Base-by-base conservation (phyloP, 768 basidiomycete genomes). In the Psilocybe azurescens region DNA sequence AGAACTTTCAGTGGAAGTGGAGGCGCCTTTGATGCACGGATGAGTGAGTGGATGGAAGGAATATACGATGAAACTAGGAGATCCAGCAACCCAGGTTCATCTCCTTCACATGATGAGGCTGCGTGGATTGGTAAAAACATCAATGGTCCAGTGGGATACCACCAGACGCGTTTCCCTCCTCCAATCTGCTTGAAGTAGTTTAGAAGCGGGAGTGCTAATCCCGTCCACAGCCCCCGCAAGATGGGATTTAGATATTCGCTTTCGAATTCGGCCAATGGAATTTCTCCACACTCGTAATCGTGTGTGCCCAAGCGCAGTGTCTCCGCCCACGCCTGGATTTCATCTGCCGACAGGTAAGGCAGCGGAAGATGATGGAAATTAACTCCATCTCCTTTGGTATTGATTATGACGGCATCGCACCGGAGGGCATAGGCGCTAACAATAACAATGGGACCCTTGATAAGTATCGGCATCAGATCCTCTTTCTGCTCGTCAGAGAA, bases 1-100 rank as follows among this genome's bases (percentile, higher is more conserved):
- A 58, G 57, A 51, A 51, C 14, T 13, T 36, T 30, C 20, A 58
- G 16, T 9, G 57, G 49, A 29, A 28, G 20, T 7, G 30, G 33
- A 32, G 57, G 36, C 18, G 57, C 33, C 50, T 36, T 48, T 24
- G 47, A 36, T 7, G 57, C 57, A 36, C 57, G 57, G 9, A 58
- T 14, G 36, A 58, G 57, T 14, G 57, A 58, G 18, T 58, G 48
- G 49, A 58, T 58, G 13, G 57, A 58, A 0, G 57, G 57, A 24
- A 58, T 49, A 14, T 58, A 58, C 14, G 57, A 58, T 0, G 57
- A 58, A 8, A 58, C 47, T 16, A 51, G 16, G 10, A 51, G 48
- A 11, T 50, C 57, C 32, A 50, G n/a, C 4, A 51, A 9, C 11
- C 57, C 57, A 9, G 20, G 57, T 29, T 51, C 48, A 28, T 51